phyloP scores from a whole-genome alignment of 2,329 filamentous ascomycete species.

The Fusarium robinianum region DNA sequence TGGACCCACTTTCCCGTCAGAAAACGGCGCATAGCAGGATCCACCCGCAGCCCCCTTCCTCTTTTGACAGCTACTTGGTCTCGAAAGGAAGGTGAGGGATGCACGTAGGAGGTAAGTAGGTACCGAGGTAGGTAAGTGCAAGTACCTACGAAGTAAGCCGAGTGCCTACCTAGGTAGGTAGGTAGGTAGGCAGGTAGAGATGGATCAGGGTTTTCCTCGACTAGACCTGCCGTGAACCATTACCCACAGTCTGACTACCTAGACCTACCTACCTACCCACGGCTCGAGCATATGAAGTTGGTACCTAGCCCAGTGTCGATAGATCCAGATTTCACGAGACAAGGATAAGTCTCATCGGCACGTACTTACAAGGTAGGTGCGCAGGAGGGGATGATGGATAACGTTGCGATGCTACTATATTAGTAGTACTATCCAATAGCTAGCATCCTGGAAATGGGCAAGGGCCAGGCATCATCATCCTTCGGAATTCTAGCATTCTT shows the following conservation, averaged over 20 bases:
- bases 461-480: slow-evolving; percentile 3
- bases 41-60: not conserved
- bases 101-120: too few relatives aligned
- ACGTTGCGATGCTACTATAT: slow-evolving; percentile 1
- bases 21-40: slow-evolving; percentile 21
- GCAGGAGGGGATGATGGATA: not conserved
- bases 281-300: too few relatives aligned
- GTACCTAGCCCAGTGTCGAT: not conserved
- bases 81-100: not conserved
- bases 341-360: slow-evolving; percentile 4
- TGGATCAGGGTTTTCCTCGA: too few relatives aligned
- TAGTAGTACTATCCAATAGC: too few relatives aligned
- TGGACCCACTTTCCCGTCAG: slow-evolving; percentile 19
- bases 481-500: slow-evolving; percentile 2
- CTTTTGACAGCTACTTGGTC: slow-evolving; percentile 17
- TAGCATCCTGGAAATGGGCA: too few relatives aligned
- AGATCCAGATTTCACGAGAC: slow-evolving; percentile 25
- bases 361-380: not conserved
- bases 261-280: too few relatives aligned
- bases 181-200: too few relatives aligned
- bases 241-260: not conserved
- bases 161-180: too few relatives aligned
- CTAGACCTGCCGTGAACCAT: too few relatives aligned
- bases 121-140: too few relatives aligned
- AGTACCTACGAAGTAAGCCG: too few relatives aligned